Base-by-base conservation (phyloP, 352 stramenopile species). In the Halophytophthora batemanensis region DNA sequence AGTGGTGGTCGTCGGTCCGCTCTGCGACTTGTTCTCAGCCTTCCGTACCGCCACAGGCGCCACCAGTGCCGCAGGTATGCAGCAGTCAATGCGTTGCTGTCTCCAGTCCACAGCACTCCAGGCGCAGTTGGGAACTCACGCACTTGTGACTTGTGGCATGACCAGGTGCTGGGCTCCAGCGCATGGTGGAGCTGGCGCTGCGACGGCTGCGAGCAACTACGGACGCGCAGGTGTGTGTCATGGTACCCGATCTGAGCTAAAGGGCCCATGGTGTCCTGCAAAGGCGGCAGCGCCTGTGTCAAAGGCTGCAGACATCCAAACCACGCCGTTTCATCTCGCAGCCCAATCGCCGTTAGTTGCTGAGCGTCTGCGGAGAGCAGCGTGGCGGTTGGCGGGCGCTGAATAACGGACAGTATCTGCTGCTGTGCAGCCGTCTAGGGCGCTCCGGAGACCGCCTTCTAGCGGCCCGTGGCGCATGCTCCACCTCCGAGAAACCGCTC, bases 101-200 rank as follows among this genome's bases (percentile, higher is more conserved):
- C 18, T 48, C 10, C 8, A 34, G 22, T 48, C 33, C 2, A 31
- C 23, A 29, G 25, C 13, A n/a, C n/a, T n/a, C n/a, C n/a, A n/a
- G n/a, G n/a, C n/a, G n/a, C n/a, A n/a, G n/a, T n/a, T n/a, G 12
- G 6, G 15, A 35, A 18, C 37, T 33, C 18, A 22, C 37, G 42
- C 56, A 45, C 14, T 37, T 53, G 39, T 56, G 10, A 8, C 38
- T n/a, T 19, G 19, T 18, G 7, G 2, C 13, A 48, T 28, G 12
- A 14, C 17, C 42, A 84, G 73, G 73, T 43, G 53, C 64, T 2
- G 73, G 73, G 2, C 53, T 82, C 14, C 65, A 66, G 49, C 73
- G 73, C n/a, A 65, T 80, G 60, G 44, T 84, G 18, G 61, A 82
- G n/a, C 62, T 84, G n/a, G 68, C 73, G 12, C 48, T 84, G 39